phyloP scores from a whole-genome alignment of 2,329 filamentous ascomycete species.

The Capronia coronata region DNA sequence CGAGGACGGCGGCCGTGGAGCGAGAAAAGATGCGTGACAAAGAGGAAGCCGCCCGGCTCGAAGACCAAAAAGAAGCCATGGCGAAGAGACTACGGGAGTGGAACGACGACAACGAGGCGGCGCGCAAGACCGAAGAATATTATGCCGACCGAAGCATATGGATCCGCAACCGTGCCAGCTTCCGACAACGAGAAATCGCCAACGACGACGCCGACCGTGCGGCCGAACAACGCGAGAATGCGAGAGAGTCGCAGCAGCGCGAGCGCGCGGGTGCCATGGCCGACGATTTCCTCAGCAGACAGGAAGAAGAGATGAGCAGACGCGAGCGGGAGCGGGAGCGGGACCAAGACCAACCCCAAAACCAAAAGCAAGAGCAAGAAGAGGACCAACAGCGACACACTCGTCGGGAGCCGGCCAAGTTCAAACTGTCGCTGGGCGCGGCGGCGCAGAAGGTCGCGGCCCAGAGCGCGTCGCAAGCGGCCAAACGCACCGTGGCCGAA shows the following conservation, averaged over 20 bases:
- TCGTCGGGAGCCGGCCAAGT: conserved; percentile 57
- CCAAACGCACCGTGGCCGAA: conserved; percentile 75
- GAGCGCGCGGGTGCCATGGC: conserved; percentile 79
- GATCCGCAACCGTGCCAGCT: conserved; percentile 70
- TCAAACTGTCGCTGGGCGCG: conserved; percentile 88
- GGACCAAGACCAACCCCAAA: too few relatives aligned
- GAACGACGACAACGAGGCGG: conserved; percentile 80
- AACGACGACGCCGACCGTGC: conserved; percentile 77
- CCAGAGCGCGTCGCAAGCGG: conserved; percentile 39
- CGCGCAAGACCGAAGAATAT: conserved; percentile 68
- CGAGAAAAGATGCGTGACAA: conserved; percentile 75
- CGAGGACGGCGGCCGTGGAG: conserved; percentile 74
- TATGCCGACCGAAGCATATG: conserved; percentile 81
- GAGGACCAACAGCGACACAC: conserved; percentile 34
- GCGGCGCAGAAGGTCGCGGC: conserved; percentile 67
- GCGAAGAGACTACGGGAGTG: conserved; percentile 70
- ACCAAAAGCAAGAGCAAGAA: too few relatives aligned
- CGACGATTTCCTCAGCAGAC: conserved; percentile 80
- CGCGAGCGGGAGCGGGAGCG: conserved; percentile 15
- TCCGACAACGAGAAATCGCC: conserved; percentile 65
- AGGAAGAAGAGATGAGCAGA: conserved; percentile 60
- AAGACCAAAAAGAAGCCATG: conserved; percentile 60
- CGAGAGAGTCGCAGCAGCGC: conserved; percentile 61
- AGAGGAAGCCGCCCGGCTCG: conserved; percentile 61
- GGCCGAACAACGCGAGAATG: conserved; percentile 67